Base-by-base conservation (phyloP, 352 stramenopile species). In the Globisporangium radiosum region DNA sequence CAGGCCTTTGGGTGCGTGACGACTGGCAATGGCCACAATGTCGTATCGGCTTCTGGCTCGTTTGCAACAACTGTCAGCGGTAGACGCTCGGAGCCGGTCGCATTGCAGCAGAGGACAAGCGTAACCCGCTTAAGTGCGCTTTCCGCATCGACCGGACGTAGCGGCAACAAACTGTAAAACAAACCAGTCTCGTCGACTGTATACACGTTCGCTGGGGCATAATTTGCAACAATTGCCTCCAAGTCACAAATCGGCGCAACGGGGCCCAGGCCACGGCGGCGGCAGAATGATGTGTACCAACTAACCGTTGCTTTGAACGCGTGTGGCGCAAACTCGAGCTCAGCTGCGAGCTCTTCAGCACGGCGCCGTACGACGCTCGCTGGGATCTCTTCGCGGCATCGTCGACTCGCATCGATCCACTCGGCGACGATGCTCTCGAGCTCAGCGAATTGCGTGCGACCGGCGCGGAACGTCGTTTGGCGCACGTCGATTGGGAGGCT, bases 41-140 rank as follows among this genome's bases (percentile, higher is more conserved):
- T 17, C 37, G 25, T 11, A 13, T 42, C 25, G 36, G 6, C 4
- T 14, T 33, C 36, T 48, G 42, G 9, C 7, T 38, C 36, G 11
- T 63, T 63, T 3, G 50, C 52, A 17, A 66, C 63, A 40, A 63
- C 57, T 33, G 48, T 52, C 37, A 63, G 49, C 4, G 56, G 61
- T 1, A 66, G 39, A 2, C 43, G 48, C 17, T 63, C 55, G 4
- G 48, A 39, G 9, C 61, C 60, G 0, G 54, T 50, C 10, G 60
- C 60, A n/a, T 66, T 66, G 42, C 55, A 66, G 50, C 61, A 66
- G 5, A 66, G 40, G 14, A 66, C 39, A n/a, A 59, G 55, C n/a
- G 56, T 48, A 2, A 66, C 55, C 10, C 60, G 60, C 9, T 62
- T 54, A n/a, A 42, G 50, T 45, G 19, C 7, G 39, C 17, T 47